phyloP scores from a whole-genome alignment of 208 protist species.

The Trypanosoma scelopori region DNA sequence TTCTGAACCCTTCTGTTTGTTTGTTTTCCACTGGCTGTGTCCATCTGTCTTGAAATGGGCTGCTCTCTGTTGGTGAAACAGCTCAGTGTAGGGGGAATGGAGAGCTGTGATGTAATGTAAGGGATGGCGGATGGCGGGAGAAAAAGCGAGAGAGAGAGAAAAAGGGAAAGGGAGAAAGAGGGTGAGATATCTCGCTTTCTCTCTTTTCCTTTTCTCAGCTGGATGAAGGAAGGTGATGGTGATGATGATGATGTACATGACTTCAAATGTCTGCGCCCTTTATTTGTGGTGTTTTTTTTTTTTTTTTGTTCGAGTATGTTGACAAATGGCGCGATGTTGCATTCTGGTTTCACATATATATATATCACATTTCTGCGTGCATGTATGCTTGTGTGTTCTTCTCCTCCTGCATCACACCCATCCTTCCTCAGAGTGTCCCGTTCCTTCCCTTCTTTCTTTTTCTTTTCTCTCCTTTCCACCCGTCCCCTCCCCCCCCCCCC shows the following conservation, averaged over 20 bases:
- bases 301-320: neutral
- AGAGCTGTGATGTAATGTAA: neutral
- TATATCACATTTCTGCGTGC: slow-evolving; percentile 4
- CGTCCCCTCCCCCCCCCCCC: neutral
- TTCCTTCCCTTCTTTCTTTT: slow-evolving; percentile 6
- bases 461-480: neutral
- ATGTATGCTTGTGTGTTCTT: slow-evolving; percentile 4
- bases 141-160: no score
- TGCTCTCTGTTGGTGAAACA: neutral
- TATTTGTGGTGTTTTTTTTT: no score
- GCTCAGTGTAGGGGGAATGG: neutral
- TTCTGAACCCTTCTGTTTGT: no score
- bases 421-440: neutral
- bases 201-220: neutral
- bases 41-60: neutral
- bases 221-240: neutral
- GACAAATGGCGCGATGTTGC: neutral
- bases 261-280: neutral
- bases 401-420: neutral
- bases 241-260: neutral
- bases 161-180: no score
- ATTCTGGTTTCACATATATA: neutral
- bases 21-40: neutral
- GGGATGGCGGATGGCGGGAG: neutral
- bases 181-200: neutral